Percentiles rank a stretch among this genome's conserved stretches.
These are phyloP conservation scores for Plasmodium cynomolgi DNA, from an alignment of 169 alveolate genomes.

Conservation along the genomic window DNA sequence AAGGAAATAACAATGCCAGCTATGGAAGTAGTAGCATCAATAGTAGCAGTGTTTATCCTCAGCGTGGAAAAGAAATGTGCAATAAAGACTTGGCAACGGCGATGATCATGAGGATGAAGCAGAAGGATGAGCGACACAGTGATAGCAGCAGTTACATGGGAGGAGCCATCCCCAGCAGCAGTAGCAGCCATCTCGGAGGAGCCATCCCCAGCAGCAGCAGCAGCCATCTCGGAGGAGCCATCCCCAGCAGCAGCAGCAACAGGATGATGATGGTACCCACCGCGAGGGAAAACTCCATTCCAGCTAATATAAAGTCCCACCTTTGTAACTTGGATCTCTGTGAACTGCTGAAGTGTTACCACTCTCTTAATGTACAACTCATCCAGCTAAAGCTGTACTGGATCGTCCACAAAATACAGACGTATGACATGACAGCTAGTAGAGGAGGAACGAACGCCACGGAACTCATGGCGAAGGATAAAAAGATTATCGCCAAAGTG, in stretches of 20 bases:
- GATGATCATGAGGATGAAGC: not conserved
- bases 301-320: not conserved
- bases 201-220: not conserved
- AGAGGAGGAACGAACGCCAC: not conserved
- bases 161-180: too few relatives aligned
- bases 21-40: not conserved
- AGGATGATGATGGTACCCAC: not conserved
- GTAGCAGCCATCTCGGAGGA: too few relatives aligned
- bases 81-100: not conserved
- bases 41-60: not conserved
- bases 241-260: not conserved
- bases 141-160: too few relatives aligned
- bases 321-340: conserved; percentile 10
- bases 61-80: not conserved
- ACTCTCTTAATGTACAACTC: conserved; percentile 46
- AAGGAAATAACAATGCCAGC: not conserved
- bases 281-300: not conserved
- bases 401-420: conserved; percentile 12
- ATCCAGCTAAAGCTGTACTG: conserved; percentile 32
- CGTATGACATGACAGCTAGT: not conserved
- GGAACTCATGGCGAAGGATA: conserved; percentile 8
- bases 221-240: too few relatives aligned
- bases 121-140: not conserved
- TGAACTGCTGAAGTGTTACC: conserved; percentile 41
- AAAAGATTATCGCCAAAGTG: conserved; percentile 8